Percentiles rank a stretch among this genome's conserved stretches.
phyloP scores from a whole-genome alignment of 768 basidiomycete genomes.

The Panaeolus papilionaceus region DNA sequence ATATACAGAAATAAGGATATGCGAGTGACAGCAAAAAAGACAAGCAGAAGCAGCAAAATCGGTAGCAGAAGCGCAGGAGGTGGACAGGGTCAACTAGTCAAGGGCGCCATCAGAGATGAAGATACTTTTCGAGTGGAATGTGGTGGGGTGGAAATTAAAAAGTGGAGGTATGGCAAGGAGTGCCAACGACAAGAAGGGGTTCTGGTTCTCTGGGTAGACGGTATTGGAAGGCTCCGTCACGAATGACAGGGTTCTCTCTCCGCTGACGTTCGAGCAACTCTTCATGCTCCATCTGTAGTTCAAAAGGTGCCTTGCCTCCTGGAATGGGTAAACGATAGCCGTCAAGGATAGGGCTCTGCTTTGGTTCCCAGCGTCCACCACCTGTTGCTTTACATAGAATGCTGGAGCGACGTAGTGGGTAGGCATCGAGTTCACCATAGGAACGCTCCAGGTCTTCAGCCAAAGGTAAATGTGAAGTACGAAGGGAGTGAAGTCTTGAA shows the following conservation, averaged over 20 bases:
- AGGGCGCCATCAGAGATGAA: conserved; percentile 7
- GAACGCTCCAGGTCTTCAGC: conserved; percentile 52
- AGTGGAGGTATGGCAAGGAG: conserved; percentile 62
- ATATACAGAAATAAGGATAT: conserved; percentile 61
- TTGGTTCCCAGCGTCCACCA: conserved; percentile 83
- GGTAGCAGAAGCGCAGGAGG: conserved; percentile 19
- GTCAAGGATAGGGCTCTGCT: conserved; percentile 50
- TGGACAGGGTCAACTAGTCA: conserved; percentile 24
- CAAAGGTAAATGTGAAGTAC: conserved; percentile 42
- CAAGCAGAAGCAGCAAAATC: conserved; percentile 21
- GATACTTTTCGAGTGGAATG: conserved; percentile 26
- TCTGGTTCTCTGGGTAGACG: conserved; percentile 59
- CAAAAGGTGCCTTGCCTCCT: conserved; percentile 70
- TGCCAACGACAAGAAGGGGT: conserved; percentile 47
- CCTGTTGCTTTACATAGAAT: conserved; percentile 80
- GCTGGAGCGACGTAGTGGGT: conserved; percentile 71
- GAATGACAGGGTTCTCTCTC: conserved; percentile 67
- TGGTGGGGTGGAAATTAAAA: conserved; percentile 48
- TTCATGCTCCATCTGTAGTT: conserved; percentile 73
- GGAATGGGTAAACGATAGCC: conserved; percentile 65
- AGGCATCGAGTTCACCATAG: conserved; percentile 75
- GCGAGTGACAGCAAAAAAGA: conserved; percentile 31
- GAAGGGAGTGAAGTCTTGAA: conserved; percentile 37
- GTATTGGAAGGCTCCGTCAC: conserved; percentile 72
- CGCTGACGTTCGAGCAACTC: conserved; percentile 58